These are phyloP conservation scores for Talaromyces atroroseus DNA, from an alignment of 2,329 filamentous ascomycete genomes.

Conservation along the genomic window DNA sequence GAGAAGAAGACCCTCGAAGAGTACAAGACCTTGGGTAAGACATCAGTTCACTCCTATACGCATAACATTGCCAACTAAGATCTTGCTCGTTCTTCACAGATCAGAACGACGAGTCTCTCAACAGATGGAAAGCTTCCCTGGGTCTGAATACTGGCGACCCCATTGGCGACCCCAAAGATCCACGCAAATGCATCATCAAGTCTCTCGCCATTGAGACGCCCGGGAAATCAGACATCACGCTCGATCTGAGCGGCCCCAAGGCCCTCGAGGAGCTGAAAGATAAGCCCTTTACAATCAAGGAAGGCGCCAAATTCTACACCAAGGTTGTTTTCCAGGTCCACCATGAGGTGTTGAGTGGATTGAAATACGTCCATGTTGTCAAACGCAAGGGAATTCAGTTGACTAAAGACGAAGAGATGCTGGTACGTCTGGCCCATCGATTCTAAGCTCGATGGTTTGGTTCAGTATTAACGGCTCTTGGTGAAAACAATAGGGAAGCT, in stretches of 20 bases:
- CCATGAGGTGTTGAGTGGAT: conserved; percentile 87
- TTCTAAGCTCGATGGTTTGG: too few species aligned
- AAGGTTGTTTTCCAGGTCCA: conserved; percentile 91
- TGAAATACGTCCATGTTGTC: conserved; percentile 68
- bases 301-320: conserved; percentile 90
- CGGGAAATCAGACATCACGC: conserved; percentile 77
- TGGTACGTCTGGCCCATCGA: conserved; percentile 55
- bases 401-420: conserved; percentile 96
- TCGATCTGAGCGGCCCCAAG: conserved; percentile 72
- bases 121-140: conserved; percentile 95
- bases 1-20: conserved; percentile 98
- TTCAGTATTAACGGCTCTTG: background rate
- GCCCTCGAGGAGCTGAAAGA: conserved; percentile 75
- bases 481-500: conserved; percentile 64
- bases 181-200: conserved; percentile 87
- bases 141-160: conserved; percentile 69
- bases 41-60: background rate
- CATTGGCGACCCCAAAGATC: conserved; percentile 71
- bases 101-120: conserved; percentile 81
- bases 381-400: conserved; percentile 58
- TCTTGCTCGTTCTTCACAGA: conserved; percentile 38
- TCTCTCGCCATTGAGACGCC: conserved; percentile 81
- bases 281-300: conserved; percentile 96
- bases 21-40: conserved; percentile 83
- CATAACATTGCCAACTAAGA: background rate